Conservation (phyloP, 73 alveolate species). For the Symbiodinium natans region DNA sequence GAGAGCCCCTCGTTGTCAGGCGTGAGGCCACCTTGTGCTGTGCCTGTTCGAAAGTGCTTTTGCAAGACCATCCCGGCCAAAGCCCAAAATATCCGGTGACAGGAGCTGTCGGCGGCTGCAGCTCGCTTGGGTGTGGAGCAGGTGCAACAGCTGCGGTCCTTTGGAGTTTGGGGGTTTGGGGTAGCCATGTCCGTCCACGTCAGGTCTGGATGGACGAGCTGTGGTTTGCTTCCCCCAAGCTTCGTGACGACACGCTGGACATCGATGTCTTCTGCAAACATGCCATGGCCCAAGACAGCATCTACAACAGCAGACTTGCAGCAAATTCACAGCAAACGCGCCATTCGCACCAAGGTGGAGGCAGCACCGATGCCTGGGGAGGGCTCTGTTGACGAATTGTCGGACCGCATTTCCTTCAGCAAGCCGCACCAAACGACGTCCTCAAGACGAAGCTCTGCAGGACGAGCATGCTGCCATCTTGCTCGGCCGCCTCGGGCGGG, state of each 20-base stretch:
- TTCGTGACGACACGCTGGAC: slow-evolving; percentile 42
- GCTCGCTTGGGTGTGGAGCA: slow-evolving; percentile 64
- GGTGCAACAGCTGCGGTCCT: neutral
- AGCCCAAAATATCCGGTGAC: neutral
- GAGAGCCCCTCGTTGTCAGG: slow-evolving; percentile 41
- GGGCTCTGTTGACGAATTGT: slow-evolving; percentile 1
- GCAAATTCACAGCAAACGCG: neutral
- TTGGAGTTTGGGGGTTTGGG: neutral
- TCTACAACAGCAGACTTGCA: neutral
- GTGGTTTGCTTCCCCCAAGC: slow-evolving; percentile 69
- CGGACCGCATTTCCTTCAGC: slow-evolving; percentile 20
- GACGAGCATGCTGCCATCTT: slow-evolving; percentile 70
- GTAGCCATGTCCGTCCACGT: too few relatives aligned
- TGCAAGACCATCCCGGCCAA: neutral
- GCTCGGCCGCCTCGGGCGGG: slow-evolving; percentile 50
- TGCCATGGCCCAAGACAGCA: neutral
- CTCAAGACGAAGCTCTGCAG: too few relatives aligned
- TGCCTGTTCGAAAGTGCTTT: too few relatives aligned
- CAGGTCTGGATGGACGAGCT: slow-evolving; percentile 72
- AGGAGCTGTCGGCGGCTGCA: slow-evolving; percentile 31
- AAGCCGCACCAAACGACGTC: too few relatives aligned
- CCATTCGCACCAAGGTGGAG: slow-evolving; percentile 37
- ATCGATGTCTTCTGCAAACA: slow-evolving; percentile 68
- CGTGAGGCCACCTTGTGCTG: neutral
- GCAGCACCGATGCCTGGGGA: slow-evolving; percentile 57